Percentiles rank a stretch among this genome's conserved stretches.
Evolutionary conservation across 805 yeast species (phyloP).

Genomic region (Saturnispora sanitii): DNA sequence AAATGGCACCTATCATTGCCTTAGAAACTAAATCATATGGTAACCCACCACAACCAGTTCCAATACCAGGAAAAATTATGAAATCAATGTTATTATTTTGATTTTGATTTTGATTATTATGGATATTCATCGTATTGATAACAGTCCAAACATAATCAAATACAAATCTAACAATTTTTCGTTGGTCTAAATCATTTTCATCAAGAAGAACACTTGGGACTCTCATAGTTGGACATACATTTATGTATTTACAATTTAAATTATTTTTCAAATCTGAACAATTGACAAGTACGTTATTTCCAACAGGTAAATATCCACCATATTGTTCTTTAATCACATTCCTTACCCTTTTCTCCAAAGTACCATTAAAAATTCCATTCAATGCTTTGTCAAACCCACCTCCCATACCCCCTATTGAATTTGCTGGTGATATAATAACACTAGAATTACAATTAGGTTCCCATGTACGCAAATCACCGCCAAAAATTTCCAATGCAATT

Average conservation of each 20-base stretch:
- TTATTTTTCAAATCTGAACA: conserved; percentile 21
- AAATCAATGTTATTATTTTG: no score
- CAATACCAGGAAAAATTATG: conserved; percentile 29
- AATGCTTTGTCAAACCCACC: conserved; percentile 41
- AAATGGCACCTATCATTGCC: conserved; percentile 30
- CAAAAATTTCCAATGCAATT: not conserved
- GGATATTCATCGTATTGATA: conserved; percentile 19
- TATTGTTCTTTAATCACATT: not conserved
- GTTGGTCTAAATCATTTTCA: conserved; percentile 1
- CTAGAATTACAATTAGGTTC: conserved; percentile 4
- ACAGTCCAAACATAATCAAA: conserved; percentile 33
- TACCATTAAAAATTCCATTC: conserved; percentile 20
- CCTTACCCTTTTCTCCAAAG: conserved; percentile 18
- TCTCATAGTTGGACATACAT: conserved; percentile 34
- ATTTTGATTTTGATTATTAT: conserved; percentile 10
- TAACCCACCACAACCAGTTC: conserved; percentile 32
- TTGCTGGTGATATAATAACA: conserved; percentile 42
- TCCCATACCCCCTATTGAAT: conserved; percentile 39
- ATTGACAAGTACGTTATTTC: conserved; percentile 24
- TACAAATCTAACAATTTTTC: conserved; percentile 16
- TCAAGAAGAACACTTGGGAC: conserved; percentile 21
- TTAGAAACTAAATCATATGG: conserved; percentile 25
- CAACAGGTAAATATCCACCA: conserved; percentile 28
- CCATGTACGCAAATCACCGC: not conserved
- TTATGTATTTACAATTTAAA: conserved; percentile 23